Evolutionary conservation across 139 green algal genomes (phyloP), one percentile per base, ranked within the genome.

Genomic region (Closterium sp.): DNA sequence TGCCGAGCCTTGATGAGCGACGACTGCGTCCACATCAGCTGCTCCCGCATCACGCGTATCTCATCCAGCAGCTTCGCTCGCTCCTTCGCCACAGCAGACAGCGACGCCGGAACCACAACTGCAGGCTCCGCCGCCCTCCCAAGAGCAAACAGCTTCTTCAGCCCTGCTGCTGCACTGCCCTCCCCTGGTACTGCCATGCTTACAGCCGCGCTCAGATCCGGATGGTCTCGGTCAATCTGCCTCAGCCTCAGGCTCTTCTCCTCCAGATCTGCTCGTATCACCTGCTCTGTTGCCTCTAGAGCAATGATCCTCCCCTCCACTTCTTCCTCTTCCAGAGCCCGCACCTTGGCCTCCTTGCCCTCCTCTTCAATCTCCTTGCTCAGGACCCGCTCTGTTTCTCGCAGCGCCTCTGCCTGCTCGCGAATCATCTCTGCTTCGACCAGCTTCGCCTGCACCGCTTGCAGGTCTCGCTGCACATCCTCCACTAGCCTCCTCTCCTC

Each of bases 361-460:
- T 87, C 85, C 85, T 87, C 85, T 27, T 87, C 85, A 30, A 87
- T 30, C 85, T 87, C 85, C 28, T 24, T 31, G 28, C 28, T 31
- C 85, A 87, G 85, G 7, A 87, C 85, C 28, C 28, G 10, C 10
- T 31, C 28, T 29, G 85, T 87, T 4, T 87, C 28, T 21, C 85
- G 85, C 85, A 87, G 85, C 85, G 85, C 85, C 85, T 87, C 85
- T 21, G 28, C 85, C 85, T 87, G 85, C 85, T 87, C 28, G n/a
- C 85, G 85, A 30, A 87, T 87, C 28, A 87, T 87, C 85, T 87
- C 85, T 4, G 85, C 85, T 27, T 87, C 85, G 28, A 31, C 85
- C 22, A 87, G 28, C 28, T 31, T 30, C 85, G 85, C 85, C 85
- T 87, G 85, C 85, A 87, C 85, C 4, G 85, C 85, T 17, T 31